Percentiles rank a stretch among this genome's conserved stretches.
Conservation (phyloP, 2,329 filamentous ascomycete species). For the Conoideocrella luteorostrata region DNA sequence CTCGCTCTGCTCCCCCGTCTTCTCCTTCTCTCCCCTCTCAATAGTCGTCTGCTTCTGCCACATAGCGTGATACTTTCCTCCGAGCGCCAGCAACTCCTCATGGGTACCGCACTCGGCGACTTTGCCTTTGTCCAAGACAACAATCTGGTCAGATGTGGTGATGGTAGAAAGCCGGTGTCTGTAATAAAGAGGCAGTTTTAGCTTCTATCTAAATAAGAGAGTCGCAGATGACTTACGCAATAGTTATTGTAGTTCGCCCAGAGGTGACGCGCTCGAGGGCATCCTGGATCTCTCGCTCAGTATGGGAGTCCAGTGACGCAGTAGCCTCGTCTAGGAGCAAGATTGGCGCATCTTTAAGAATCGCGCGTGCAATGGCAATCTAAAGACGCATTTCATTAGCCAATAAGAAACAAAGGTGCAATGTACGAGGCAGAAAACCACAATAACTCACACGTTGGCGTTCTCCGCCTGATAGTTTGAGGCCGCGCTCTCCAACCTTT, state of each 20-base stretch:
- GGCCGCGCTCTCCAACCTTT: constrained; percentile 41
- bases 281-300: constrained; percentile 38
- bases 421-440: not conserved
- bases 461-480: constrained; percentile 44
- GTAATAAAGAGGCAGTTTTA: not conserved
- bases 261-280: constrained; percentile 38
- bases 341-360: constrained; percentile 21
- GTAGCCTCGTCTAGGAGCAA: constrained; percentile 43
- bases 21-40: no score
- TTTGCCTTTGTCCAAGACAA: constrained; percentile 47
- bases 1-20: no score
- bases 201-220: not conserved
- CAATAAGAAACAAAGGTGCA: constrained; percentile 34
- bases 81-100: constrained; percentile 33
- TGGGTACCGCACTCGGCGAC: constrained; percentile 50
- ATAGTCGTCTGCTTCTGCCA: constrained; percentile 44
- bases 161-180: constrained; percentile 32
- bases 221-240: constrained; percentile 24
- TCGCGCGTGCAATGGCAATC: constrained; percentile 35
- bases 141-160: constrained; percentile 43
- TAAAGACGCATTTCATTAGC: constrained; percentile 55
- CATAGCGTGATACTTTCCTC: constrained; percentile 42
- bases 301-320: constrained; percentile 40
- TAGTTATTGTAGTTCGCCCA: constrained; percentile 45
- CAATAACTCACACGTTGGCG: constrained; percentile 33